These are phyloP conservation scores for Saturnispora serradocipensis DNA, from an alignment of 805 yeast species.

Conservation along the genomic window DNA sequence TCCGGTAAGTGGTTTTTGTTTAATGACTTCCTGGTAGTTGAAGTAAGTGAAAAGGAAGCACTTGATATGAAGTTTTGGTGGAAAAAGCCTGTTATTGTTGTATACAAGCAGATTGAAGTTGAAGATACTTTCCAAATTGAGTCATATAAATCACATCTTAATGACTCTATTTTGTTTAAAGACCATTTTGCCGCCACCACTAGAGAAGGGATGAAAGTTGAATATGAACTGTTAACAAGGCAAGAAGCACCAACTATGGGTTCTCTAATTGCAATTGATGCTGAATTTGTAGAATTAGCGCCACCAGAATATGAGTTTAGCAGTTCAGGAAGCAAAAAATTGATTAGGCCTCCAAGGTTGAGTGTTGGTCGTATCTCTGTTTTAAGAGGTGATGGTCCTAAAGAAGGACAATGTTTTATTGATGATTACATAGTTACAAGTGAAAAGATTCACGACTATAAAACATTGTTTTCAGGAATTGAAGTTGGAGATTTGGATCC, in stretches of 20 bases:
- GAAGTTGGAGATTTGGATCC: slow-evolving; percentile 86
- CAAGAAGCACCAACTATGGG: slow-evolving; percentile 71
- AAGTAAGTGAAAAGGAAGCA: slow-evolving; percentile 68
- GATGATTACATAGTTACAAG: slow-evolving; percentile 85
- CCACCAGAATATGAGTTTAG: slow-evolving; percentile 75
- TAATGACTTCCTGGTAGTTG: slow-evolving; percentile 83
- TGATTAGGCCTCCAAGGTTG: slow-evolving; percentile 65
- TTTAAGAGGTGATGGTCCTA: slow-evolving; percentile 59
- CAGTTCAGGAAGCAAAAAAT: slow-evolving; percentile 57
- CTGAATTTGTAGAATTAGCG: slow-evolving; percentile 82
- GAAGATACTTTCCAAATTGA: slow-evolving; percentile 36
- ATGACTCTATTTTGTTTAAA: slow-evolving; percentile 58
- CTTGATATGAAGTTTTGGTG: slow-evolving; percentile 62
- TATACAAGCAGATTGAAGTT: slow-evolving; percentile 48
- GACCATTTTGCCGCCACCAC: slow-evolving; percentile 68
- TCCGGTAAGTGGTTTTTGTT: slow-evolving; percentile 61
- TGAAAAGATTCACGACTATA: slow-evolving; percentile 67
- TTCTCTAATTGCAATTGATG: slow-evolving; percentile 83
- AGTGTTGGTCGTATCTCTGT: slow-evolving; percentile 88
- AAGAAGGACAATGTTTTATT: slow-evolving; percentile 69
- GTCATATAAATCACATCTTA: slow-evolving; percentile 43
- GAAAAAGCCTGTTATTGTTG: slow-evolving; percentile 71
- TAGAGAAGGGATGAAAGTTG: slow-evolving; percentile 47
- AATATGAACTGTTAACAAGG: slow-evolving; percentile 57
- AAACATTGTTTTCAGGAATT: slow-evolving; percentile 90